Conservation (phyloP, 176 grass and related monocot species). For the Eleusine indica region DNA sequence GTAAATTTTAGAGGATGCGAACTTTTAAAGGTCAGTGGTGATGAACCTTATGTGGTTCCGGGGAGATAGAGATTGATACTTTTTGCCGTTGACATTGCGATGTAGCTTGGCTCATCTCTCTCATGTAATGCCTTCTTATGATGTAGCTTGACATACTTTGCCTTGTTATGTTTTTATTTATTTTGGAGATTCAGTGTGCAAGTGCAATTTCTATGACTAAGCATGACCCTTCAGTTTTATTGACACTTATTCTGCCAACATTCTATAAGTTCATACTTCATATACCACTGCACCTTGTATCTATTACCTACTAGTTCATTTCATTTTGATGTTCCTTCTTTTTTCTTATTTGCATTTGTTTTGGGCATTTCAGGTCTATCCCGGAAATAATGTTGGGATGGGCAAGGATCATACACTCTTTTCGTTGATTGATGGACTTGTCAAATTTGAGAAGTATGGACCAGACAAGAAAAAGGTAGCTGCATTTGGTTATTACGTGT, state of each 20-base stretch:
- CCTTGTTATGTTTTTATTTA: background rate
- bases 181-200: background rate
- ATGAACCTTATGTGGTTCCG: background rate
- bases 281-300: background rate
- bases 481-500: slow-evolving; percentile 12
- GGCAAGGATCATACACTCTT: slow-evolving; percentile 98
- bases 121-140: background rate
- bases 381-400: slow-evolving; percentile 97
- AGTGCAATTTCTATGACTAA: background rate
- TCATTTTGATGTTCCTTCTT: background rate
- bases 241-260: background rate
- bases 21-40: background rate
- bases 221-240: background rate
- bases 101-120: background rate
- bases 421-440: slow-evolving; percentile 95
- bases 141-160: background rate
- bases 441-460: slow-evolving; percentile 98
- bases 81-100: slow-evolving; percentile 8
- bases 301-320: background rate
- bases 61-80: background rate
- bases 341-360: slow-evolving; percentile 29
- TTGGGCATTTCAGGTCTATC: slow-evolving; percentile 76
- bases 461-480: slow-evolving; percentile 81
- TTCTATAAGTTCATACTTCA: background rate
- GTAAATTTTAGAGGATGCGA: background rate